phyloP scores from a whole-genome alignment of 2,329 filamentous ascomycete genomes.

The Geosmithia morbida region DNA sequence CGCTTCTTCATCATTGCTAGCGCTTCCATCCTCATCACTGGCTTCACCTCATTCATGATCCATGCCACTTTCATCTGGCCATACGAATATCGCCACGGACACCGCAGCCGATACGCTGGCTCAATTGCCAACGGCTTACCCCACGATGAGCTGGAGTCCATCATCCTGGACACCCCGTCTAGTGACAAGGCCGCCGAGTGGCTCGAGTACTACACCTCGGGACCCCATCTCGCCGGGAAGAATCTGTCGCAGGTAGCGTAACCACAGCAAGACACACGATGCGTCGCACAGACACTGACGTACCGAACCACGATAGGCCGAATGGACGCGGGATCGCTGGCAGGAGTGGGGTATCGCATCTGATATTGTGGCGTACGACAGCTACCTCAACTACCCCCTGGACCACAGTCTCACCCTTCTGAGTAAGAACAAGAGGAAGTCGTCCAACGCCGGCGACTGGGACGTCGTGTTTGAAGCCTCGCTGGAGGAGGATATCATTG shows the following conservation, averaged over 20 bases:
- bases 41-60: slow-evolving; percentile 33
- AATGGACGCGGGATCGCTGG: slow-evolving; percentile 66
- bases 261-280: slow-evolving; percentile 1
- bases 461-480: slow-evolving; percentile 64
- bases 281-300: slow-evolving; percentile 2
- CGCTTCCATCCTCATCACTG: slow-evolving; percentile 35
- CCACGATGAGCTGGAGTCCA: slow-evolving; percentile 36
- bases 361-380: slow-evolving; percentile 55
- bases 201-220: slow-evolving; percentile 66
- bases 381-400: slow-evolving; percentile 65
- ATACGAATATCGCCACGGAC: slow-evolving; percentile 9
- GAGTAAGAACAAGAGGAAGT: slow-evolving; percentile 26
- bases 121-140: slow-evolving; percentile 10
- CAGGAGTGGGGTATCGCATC: slow-evolving; percentile 53
- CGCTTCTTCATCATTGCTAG: slow-evolving; percentile 52
- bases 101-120: slow-evolving; percentile 12
- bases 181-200: slow-evolving; percentile 48
- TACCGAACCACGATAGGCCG: slow-evolving; percentile 26
- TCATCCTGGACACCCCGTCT: slow-evolving; percentile 44
- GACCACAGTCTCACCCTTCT: slow-evolving; percentile 56
- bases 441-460: slow-evolving; percentile 25
- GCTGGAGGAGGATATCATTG: slow-evolving; percentile 69
- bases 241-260: slow-evolving; percentile 53
- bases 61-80: slow-evolving; percentile 28
- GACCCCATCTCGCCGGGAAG: slow-evolving; percentile 62